Evolutionary conservation across 805 yeast species (phyloP).

Genomic region (Candida fluviatilis): DNA sequence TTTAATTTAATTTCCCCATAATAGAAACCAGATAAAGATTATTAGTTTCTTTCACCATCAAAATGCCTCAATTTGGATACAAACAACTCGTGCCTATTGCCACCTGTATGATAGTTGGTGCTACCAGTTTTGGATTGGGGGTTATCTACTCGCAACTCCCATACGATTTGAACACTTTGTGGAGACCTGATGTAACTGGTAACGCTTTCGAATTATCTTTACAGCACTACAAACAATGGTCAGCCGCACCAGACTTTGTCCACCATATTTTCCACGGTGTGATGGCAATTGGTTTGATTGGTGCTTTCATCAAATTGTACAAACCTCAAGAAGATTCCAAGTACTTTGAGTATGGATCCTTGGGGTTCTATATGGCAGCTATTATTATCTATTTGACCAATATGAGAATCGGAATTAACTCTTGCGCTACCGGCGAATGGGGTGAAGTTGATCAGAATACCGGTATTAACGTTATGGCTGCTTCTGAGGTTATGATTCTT

Average conservation of each 20-base stretch:
- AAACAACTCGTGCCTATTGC: constrained; percentile 46
- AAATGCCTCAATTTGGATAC: constrained; percentile 20
- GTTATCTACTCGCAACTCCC: constrained; percentile 73
- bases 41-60: too few species aligned
- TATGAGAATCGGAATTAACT: constrained; percentile 71
- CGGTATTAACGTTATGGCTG: constrained; percentile 89
- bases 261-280: constrained; percentile 62
- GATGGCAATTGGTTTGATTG: constrained; percentile 61
- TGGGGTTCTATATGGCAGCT: constrained; percentile 68
- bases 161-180: constrained; percentile 74
- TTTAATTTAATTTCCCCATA: background rate
- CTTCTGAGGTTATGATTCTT: constrained; percentile 74
- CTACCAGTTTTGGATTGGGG: constrained; percentile 79
- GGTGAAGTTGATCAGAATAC: constrained; percentile 87
- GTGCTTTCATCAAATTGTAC: constrained; percentile 72
- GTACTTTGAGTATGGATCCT: constrained; percentile 85
- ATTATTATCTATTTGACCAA: constrained; percentile 82
- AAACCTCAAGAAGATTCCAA: constrained; percentile 83
- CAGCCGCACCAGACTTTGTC: constrained; percentile 54
- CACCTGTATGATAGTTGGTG: constrained; percentile 37
- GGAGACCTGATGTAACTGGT: constrained; percentile 47
- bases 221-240: constrained; percentile 73
- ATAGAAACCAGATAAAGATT: too few species aligned
- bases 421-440: constrained; percentile 75
- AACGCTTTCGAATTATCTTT: constrained; percentile 59